Percentiles rank a stretch among this genome's conserved stretches.
Conservation (phyloP, 2,329 filamentous ascomycete species). For the Ophiocordyceps sinensis region DNA sequence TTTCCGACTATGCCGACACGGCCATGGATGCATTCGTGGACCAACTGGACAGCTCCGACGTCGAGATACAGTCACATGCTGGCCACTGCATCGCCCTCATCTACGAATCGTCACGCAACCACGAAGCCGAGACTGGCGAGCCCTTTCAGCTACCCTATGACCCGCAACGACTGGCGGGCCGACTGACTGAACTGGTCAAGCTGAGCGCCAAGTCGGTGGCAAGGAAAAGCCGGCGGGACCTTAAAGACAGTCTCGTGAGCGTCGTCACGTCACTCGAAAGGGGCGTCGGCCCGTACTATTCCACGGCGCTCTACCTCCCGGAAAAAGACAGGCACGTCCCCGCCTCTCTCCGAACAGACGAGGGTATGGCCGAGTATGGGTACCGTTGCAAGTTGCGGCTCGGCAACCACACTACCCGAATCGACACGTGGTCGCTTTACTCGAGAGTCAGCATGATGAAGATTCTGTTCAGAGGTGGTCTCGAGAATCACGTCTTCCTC, state of each 20-base stretch:
- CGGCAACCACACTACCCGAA: slow-evolving; percentile 26
- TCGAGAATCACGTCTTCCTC: slow-evolving; percentile 21
- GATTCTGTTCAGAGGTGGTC: slow-evolving; percentile 30
- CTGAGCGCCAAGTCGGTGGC: slow-evolving; percentile 34
- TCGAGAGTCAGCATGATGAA: slow-evolving; percentile 33
- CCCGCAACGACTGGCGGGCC: slow-evolving; percentile 30
- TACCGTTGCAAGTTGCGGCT: slow-evolving; percentile 37
- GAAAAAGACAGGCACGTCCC: slow-evolving; percentile 28
- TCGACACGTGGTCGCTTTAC: slow-evolving; percentile 37
- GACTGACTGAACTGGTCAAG: slow-evolving; percentile 31
- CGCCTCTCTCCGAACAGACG: slow-evolving; percentile 23
- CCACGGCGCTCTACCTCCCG: slow-evolving; percentile 27
- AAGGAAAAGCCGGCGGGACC: slow-evolving; percentile 30
- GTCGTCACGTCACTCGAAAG: slow-evolving; percentile 40
- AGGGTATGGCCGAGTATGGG: slow-evolving; percentile 33
- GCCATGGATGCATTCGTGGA: slow-evolving; percentile 73
- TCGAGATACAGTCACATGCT: slow-evolving; percentile 60
- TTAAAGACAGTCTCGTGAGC: slow-evolving; percentile 33
- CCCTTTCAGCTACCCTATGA: slow-evolving; percentile 35
- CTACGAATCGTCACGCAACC: slow-evolving; percentile 52
- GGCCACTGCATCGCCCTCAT: slow-evolving; percentile 71
- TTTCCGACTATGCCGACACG: slow-evolving; percentile 54
- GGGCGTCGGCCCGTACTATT: slow-evolving; percentile 39
- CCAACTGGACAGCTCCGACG: slow-evolving; percentile 63
- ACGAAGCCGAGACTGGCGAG: slow-evolving; percentile 34